Evolutionary conservation across 345 rosid genomes (phyloP), one percentile per base, ranked within the genome.

Genomic region (Salix suchowensis): DNA sequence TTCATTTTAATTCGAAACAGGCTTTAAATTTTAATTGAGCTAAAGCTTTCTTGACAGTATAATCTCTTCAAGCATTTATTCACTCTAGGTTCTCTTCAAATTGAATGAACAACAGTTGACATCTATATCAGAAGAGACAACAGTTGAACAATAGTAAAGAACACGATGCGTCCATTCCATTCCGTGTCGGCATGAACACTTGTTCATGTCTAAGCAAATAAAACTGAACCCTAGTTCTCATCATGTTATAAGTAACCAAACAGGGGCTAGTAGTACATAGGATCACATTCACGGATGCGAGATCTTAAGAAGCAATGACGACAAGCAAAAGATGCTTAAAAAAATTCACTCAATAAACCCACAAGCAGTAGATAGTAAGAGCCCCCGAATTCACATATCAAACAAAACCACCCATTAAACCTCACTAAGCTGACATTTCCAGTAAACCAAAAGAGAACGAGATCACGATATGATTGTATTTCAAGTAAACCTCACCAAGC

Each of bases 221-320:
- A 67, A 76, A 67, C 58, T 28, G 37, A 67, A 55, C 50, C 34
- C 72, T 30, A 30, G 72, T 72, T 72, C 55, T 30, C 24, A 42
- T 32, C 16, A 69, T 16, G 69, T 68, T 48, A 36, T 13, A 32
- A 46, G 36, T 30, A 74, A 76, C 74, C 73, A 79, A 79, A 66
- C 73, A 42, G 37, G 58, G 71, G 65, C 72, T 64, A 55, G 55
- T n/a, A 69, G 48, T 76, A 75, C 64, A 72, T 75, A 70, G 54
- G n/a, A 81, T 54, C 70, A 78, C 15, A n/a, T 58, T 58, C 62
- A n/a, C 28, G 23, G 72, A 68, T 71, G 73, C 80, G 71, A 62
- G 44, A 82, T 76, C 84, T 46, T 28, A 5, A 40, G 71, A 67
- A 50, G 13, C 14, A 70, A 40, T 71, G n/a, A 70, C 64, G 65